Evolutionary conservation across 1,284 basidiomycete genomes (phyloP).

Genomic region (Ceratobasidium sp.): DNA sequence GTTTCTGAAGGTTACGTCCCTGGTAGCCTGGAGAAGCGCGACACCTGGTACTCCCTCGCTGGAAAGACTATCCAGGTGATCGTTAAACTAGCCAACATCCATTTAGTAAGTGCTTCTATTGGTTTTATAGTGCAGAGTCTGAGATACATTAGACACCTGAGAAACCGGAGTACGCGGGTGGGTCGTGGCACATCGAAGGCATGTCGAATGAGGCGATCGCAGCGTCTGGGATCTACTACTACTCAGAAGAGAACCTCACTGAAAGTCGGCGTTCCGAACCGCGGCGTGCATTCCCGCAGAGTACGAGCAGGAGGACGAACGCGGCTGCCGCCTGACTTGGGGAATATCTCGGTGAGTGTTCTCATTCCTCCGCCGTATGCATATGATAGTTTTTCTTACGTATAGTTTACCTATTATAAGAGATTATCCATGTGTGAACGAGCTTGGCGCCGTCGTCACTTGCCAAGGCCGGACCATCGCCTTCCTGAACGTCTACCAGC

Average conservation of each 20-base stretch:
- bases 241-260: conserved; percentile 44
- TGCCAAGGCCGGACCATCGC: conserved; percentile 57
- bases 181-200: too few species aligned
- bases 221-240: too few species aligned
- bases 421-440: conserved; percentile 38
- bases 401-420: not conserved
- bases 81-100: conserved; percentile 22
- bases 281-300: not conserved
- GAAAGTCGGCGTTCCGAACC: conserved; percentile 5
- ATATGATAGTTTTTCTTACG: too few species aligned
- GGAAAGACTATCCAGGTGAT: too few species aligned
- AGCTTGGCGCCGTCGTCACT: conserved; percentile 48
- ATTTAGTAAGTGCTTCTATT: not conserved
- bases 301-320: not conserved
- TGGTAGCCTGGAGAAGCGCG: conserved; percentile 47
- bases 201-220: too few species aligned
- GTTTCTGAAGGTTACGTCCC: not conserved
- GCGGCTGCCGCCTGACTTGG: not conserved
- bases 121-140: too few species aligned
- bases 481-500: too few species aligned
- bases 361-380: not conserved
- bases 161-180: too few species aligned
- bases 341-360: not conserved
- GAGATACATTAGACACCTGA: not conserved
- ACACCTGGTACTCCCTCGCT: conserved; percentile 55